Evolutionary conservation across 805 yeast species (phyloP).

Genomic region (Cyberlindnera maclurae): DNA sequence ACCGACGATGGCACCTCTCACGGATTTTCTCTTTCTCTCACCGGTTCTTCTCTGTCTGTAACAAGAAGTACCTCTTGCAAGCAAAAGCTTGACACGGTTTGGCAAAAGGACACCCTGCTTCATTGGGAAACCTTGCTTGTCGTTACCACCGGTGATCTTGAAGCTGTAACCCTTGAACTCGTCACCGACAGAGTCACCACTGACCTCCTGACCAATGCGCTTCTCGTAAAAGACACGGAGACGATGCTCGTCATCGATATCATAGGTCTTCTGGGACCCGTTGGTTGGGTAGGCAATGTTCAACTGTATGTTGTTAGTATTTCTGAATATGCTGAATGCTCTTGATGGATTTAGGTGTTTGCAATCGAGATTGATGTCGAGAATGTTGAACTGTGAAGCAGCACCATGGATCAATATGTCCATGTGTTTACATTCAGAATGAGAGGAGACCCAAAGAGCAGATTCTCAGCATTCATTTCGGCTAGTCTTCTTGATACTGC

Average conservation of each 20-base stretch:
- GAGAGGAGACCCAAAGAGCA: no score
- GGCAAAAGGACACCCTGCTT: slow-evolving; percentile 99
- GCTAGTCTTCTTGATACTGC: no score
- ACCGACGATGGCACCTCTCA: slow-evolving; percentile 98
- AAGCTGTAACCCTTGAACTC: slow-evolving; percentile 98
- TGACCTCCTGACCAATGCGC: slow-evolving; percentile 99
- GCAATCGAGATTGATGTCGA: no score
- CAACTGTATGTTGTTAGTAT: slow-evolving; percentile 63
- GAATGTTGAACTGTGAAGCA: no score
- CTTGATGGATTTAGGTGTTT: no score
- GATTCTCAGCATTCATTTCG: no score
- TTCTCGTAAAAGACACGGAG: slow-evolving; percentile 97
- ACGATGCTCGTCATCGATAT: slow-evolving; percentile 98
- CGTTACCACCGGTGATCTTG: slow-evolving; percentile 99
- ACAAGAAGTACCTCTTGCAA: slow-evolving; percentile 93
- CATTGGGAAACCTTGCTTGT: slow-evolving; percentile 99
- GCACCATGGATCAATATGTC: no score
- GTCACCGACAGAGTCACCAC: slow-evolving; percentile 96
- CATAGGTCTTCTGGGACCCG: slow-evolving; percentile 98
- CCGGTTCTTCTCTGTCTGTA: slow-evolving; percentile 99
- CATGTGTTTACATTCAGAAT: no score
- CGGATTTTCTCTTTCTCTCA: slow-evolving; percentile 99
- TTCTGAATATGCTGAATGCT: slow-evolving; percentile 80
- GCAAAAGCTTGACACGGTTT: slow-evolving; percentile 95
- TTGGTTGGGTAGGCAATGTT: slow-evolving; percentile 99